phyloP scores from a whole-genome alignment of 1,139 yeast genomes.

The Candida sojae region DNA sequence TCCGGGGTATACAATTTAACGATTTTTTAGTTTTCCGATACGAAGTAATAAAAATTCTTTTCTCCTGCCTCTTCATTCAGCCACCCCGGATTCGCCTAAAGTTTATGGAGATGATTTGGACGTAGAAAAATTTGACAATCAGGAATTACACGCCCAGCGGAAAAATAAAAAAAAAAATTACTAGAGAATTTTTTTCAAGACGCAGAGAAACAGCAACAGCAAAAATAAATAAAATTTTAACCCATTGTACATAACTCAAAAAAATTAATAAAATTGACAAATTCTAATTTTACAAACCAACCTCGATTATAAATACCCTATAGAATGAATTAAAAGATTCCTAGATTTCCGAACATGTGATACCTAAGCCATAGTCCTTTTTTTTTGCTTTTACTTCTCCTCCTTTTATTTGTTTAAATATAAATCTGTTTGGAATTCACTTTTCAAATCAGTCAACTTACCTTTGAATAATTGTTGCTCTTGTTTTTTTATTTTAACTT shows the following conservation, averaged over 20 bases:
- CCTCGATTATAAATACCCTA: background rate
- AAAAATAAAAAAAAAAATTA: no score
- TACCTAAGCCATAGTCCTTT: background rate
- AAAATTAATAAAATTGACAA: slow-evolving; percentile 1
- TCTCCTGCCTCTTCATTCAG: no score
- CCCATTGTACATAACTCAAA: background rate
- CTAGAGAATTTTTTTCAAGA: background rate
- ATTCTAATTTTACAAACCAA: background rate
- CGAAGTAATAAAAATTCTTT: no score
- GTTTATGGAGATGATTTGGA: no score
- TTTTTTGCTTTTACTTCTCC: no score
- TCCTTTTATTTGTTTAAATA: no score
- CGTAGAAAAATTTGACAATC: no score
- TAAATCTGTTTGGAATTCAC: background rate
- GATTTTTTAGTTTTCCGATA: background rate
- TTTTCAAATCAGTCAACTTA: background rate
- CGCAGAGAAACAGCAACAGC: background rate
- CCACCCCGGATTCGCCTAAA: no score
- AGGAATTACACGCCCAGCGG: no score
- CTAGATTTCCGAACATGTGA: background rate
- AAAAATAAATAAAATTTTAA: background rate
- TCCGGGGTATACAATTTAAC: background rate
- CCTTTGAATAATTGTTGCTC: background rate
- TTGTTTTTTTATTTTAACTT: background rate
- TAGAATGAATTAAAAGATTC: background rate